Evolutionary conservation across 2,329 filamentous ascomycete species (phyloP).

Genomic region (Mycosphaerella sp.): DNA sequence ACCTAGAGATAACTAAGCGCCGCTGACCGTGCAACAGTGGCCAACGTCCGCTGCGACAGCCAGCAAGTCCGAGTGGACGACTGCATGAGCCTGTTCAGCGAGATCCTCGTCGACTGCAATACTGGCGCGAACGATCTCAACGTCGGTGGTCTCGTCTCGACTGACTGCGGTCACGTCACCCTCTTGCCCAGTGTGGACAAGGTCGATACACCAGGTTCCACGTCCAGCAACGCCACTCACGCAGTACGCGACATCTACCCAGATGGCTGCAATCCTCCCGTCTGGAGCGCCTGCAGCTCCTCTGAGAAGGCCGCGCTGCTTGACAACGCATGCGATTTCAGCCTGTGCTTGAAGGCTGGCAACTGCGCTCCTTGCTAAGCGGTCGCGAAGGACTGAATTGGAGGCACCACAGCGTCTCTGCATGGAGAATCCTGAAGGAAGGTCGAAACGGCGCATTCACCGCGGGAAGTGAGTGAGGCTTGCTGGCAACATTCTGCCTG

Average conservation of each 20-base stretch:
- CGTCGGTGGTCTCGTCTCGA: not conserved
- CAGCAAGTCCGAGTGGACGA: not conserved
- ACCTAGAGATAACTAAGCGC: not conserved
- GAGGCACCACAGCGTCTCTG: no score
- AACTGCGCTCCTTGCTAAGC: constrained; percentile 7
- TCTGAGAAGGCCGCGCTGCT: constrained; percentile 8
- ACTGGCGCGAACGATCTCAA: not conserved
- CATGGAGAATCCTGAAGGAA: no score
- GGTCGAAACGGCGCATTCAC: no score
- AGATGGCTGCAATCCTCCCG: constrained; percentile 7
- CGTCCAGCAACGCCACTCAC: not conserved
- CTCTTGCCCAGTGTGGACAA: not conserved
- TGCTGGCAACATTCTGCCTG: no score
- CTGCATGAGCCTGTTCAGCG: not conserved
- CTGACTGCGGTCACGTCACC: constrained; percentile 1
- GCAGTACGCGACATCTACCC: not conserved
- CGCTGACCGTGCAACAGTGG: constrained; percentile 1
- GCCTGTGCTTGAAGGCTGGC: constrained; percentile 8
- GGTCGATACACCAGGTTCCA: not conserved
- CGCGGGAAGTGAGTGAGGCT: no score
- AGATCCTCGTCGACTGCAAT: not conserved
- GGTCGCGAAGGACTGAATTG: not conserved
- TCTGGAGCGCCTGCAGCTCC: constrained; percentile 5
- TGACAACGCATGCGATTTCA: constrained; percentile 7
- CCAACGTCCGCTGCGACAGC: constrained; percentile 2